Conservation (phyloP, 1,284 basidiomycete species). For the Ceratobasidium sp. region DNA sequence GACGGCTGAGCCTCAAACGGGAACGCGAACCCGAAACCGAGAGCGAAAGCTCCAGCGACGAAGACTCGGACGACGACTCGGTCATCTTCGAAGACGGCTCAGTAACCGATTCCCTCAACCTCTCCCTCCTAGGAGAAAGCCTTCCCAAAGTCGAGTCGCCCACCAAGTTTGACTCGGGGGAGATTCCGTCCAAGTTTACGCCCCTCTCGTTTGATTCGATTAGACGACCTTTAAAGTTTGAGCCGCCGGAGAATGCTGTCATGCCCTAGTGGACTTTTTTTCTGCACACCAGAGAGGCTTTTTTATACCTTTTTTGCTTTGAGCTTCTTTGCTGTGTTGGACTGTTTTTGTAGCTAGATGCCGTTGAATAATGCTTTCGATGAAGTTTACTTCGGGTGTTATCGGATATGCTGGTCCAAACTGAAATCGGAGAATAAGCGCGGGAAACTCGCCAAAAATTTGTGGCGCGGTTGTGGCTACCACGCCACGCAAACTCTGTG, state of each 20-base stretch:
- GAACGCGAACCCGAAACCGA: background rate
- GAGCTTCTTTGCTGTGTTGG: conserved; percentile 27
- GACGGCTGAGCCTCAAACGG: conserved; percentile 1
- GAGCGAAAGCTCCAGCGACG: conserved; percentile 5
- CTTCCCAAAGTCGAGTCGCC: background rate
- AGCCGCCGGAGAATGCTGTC: too few species aligned
- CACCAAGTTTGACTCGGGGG: background rate
- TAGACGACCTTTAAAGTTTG: too few species aligned
- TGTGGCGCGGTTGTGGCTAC: too few species aligned
- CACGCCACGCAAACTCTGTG: too few species aligned
- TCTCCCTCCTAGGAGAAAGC: conserved; percentile 8
- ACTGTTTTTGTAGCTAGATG: conserved; percentile 19
- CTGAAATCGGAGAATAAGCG: too few species aligned
- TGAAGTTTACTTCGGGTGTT: too few species aligned
- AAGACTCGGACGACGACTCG: conserved; percentile 32
- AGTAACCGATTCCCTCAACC: conserved; percentile 25
- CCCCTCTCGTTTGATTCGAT: too few species aligned
- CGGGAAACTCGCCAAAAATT: too few species aligned
- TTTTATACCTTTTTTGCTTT: conserved; percentile 1
- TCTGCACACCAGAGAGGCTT: conserved; percentile 9
- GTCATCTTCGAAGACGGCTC: conserved; percentile 35
- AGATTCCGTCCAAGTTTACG: too few species aligned
- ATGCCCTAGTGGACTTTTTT: background rate
- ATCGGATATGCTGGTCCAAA: too few species aligned
- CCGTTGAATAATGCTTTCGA: background rate